These are phyloP conservation scores for Carex parvula DNA, from an alignment of 176 grass and related monocot genomes.

Conservation along the genomic window DNA sequence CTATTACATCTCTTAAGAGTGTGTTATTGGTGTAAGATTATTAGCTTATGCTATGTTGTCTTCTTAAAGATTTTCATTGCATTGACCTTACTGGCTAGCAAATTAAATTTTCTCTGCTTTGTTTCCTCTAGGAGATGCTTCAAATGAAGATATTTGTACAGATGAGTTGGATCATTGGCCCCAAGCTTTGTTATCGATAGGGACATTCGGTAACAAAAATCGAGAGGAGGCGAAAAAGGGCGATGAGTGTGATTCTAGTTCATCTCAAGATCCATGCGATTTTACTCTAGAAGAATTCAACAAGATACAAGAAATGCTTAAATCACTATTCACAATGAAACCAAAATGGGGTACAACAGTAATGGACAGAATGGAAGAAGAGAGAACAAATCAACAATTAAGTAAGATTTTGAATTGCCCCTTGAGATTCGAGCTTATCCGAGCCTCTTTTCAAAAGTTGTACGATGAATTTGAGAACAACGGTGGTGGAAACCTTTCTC, in stretches of 20 bases:
- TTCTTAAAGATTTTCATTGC: neutral
- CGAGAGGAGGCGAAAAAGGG: neutral
- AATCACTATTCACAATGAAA: slow-evolving; percentile 21
- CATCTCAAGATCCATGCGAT: slow-evolving; percentile 26
- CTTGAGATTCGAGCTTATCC: slow-evolving; percentile 32
- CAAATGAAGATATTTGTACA: neutral
- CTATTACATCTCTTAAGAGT: neutral
- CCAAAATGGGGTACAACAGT: neutral
- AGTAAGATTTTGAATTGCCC: slow-evolving; percentile 36
- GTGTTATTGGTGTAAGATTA: neutral
- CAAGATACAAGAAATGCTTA: slow-evolving; percentile 43
- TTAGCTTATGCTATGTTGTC: neutral
- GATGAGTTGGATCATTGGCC: slow-evolving; percentile 28
- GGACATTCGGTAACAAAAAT: slow-evolving; percentile 38
- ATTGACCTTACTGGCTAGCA: neutral
- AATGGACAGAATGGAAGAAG: slow-evolving; percentile 18
- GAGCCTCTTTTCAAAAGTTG: slow-evolving; percentile 16
- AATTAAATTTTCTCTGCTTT: neutral
- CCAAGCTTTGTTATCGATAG: slow-evolving; percentile 43
- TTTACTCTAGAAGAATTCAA: slow-evolving; percentile 31
- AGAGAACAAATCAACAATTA: slow-evolving; percentile 21
- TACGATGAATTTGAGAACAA: slow-evolving; percentile 30
- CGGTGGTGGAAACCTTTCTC: slow-evolving; percentile 28
- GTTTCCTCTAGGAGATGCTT: slow-evolving; percentile 6
- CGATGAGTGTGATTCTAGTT: neutral